phyloP scores from a whole-genome alignment of 257 asterid genomes.

The Jasminum sambac region DNA sequence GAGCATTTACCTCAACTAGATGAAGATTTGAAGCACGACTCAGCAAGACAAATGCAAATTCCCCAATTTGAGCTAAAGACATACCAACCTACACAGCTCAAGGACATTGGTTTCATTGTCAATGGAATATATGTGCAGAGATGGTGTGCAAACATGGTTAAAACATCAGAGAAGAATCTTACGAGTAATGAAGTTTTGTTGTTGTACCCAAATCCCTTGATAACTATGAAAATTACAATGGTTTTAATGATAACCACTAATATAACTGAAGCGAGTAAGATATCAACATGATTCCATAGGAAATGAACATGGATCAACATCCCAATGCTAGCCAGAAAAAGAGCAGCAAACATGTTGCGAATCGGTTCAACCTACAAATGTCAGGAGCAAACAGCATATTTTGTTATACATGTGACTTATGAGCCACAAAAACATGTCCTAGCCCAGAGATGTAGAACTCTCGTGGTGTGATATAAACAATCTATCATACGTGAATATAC shows the following conservation, averaged over 20 bases:
- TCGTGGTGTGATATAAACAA: background rate
- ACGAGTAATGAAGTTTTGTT: slow-evolving; percentile 90
- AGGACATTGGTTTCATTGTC: slow-evolving; percentile 21
- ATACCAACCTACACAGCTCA: slow-evolving; percentile 71
- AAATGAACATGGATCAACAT: slow-evolving; percentile 98
- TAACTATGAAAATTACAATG: slow-evolving; percentile 73
- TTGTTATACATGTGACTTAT: background rate
- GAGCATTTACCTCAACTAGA: slow-evolving; percentile 85
- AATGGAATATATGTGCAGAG: slow-evolving; percentile 22
- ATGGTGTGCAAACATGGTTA: background rate
- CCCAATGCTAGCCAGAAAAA: slow-evolving; percentile 97
- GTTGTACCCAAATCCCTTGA: slow-evolving; percentile 96
- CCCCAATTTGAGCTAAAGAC: slow-evolving; percentile 99
- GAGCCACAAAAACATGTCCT: background rate
- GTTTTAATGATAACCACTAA: slow-evolving; percentile 85
- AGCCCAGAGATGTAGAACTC: background rate
- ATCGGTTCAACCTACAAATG: slow-evolving; percentile 90
- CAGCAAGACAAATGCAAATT: slow-evolving; percentile 93
- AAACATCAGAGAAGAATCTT: slow-evolving; percentile 38
- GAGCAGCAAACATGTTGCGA: slow-evolving; percentile 97
- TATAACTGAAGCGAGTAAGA: slow-evolving; percentile 96
- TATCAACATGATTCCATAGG: slow-evolving; percentile 97
- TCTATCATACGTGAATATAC: slow-evolving; percentile 1
- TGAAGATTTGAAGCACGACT: slow-evolving; percentile 99
- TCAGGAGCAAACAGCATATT: slow-evolving; percentile 15